Evolutionary conservation across 1,284 basidiomycete species (phyloP).

Genomic region (Bondarzewia mesenterica): DNA sequence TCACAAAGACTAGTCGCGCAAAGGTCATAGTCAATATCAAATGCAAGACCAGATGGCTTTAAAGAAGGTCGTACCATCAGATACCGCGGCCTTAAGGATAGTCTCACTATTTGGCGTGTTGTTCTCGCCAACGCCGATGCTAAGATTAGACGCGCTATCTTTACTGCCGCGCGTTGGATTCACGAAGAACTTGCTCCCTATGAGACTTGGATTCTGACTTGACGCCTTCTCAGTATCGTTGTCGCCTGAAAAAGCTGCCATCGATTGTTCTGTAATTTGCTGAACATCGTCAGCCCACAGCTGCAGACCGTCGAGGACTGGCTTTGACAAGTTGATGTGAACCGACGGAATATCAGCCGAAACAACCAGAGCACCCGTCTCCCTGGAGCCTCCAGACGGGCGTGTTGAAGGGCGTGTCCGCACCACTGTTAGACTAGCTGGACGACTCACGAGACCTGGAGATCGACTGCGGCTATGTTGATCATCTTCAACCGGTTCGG

Average conservation of each 20-base stretch:
- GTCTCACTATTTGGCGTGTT: constrained; percentile 31
- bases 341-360: constrained; percentile 59
- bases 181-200: constrained; percentile 79
- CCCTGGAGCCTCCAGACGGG: constrained; percentile 6
- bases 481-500: not conserved
- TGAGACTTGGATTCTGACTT: constrained; percentile 60
- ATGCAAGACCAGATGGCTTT: too few species aligned
- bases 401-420: not conserved
- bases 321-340: constrained; percentile 55
- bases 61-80: constrained; percentile 42
- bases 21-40: constrained; percentile 2
- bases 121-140: constrained; percentile 13
- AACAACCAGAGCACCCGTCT: constrained; percentile 36
- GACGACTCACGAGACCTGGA: not conserved
- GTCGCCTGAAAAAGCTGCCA: constrained; percentile 8
- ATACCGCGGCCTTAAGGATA: constrained; percentile 43
- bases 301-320: constrained; percentile 66
- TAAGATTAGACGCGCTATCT: constrained; percentile 21
- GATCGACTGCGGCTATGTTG: not conserved
- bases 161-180: constrained; percentile 39
- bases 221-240: constrained; percentile 25
- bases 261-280: constrained; percentile 49
- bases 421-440: not conserved
- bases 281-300: constrained; percentile 80
- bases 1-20: constrained; percentile 28